Evolutionary conservation across 495 filamentous ascomycete genomes (phyloP).

Genomic region (Penicillium angulare): DNA sequence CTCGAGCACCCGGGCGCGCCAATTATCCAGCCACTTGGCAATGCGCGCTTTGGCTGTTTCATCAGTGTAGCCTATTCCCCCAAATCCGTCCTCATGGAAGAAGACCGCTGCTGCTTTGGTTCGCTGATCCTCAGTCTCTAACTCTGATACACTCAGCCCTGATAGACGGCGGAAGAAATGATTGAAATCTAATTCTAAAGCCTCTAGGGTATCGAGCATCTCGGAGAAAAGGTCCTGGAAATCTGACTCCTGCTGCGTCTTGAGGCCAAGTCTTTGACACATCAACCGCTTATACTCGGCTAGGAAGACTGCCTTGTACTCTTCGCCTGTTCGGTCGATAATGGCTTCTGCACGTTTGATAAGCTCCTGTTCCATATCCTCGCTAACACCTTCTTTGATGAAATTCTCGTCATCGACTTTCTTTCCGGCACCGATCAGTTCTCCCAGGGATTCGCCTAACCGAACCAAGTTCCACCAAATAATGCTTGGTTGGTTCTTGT

Average conservation of each 20-base stretch:
- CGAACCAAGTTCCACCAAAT: constrained; percentile 99
- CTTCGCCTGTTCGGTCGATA: constrained; percentile 73
- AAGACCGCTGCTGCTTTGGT: constrained; percentile 61
- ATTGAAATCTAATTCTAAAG: constrained; percentile 82
- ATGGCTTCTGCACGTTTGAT: constrained; percentile 78
- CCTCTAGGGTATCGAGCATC: constrained; percentile 78
- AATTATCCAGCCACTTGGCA: constrained; percentile 72
- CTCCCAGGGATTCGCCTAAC: constrained; percentile 85
- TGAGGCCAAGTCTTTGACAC: constrained; percentile 72
- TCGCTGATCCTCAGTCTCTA: constrained; percentile 60
- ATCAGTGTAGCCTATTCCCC: constrained; percentile 55
- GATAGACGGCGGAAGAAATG: constrained; percentile 83
- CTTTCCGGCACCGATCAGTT: constrained; percentile 74
- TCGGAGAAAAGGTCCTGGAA: constrained; percentile 76
- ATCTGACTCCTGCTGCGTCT: constrained; percentile 61
- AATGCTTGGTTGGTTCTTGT: constrained; percentile 90
- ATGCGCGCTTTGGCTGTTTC: constrained; percentile 59
- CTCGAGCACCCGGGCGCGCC: constrained; percentile 63
- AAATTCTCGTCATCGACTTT: constrained; percentile 69
- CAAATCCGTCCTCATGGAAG: constrained; percentile 66
- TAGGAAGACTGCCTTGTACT: constrained; percentile 84
- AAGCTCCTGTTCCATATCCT: constrained; percentile 63
- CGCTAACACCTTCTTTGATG: constrained; percentile 64
- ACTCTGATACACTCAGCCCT: constrained; percentile 49
- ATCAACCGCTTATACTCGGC: constrained; percentile 84